Conservation (phyloP, 179 eudicot genomes). For the Pouteria campechiana region DNA sequence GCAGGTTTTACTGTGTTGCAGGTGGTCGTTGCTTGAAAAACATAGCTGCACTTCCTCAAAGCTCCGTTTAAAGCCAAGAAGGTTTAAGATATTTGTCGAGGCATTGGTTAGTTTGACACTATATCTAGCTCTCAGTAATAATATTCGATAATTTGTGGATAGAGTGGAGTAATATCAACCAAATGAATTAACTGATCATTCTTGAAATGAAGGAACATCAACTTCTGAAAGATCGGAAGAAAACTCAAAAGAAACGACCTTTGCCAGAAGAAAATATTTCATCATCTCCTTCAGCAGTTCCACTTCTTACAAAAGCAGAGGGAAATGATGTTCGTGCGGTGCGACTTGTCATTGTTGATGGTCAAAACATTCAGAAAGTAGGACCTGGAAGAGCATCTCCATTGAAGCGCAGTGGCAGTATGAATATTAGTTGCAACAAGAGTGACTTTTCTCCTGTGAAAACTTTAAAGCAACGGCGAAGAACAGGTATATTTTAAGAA, state of each 20-base stretch:
- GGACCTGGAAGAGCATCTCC: slow-evolving; percentile 56
- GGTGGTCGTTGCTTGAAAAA: slow-evolving; percentile 97
- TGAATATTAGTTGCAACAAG: slow-evolving; percentile 42
- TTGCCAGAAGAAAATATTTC: slow-evolving; percentile 50
- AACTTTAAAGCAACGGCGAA: slow-evolving; percentile 49
- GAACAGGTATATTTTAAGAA: slow-evolving; percentile 39
- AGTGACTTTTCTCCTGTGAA: slow-evolving; percentile 38
- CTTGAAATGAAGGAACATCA: slow-evolving; percentile 67
- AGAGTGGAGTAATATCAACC: slow-evolving; percentile 5
- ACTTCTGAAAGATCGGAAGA: slow-evolving; percentile 77
- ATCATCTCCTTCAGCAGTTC: slow-evolving; percentile 19
- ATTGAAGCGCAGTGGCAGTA: slow-evolving; percentile 33
- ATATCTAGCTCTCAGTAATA: not conserved
- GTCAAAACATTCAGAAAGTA: slow-evolving; percentile 44
- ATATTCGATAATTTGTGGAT: too few relatives aligned
- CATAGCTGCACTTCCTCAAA: slow-evolving; percentile 96
- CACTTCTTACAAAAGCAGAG: slow-evolving; percentile 39
- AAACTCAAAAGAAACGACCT: slow-evolving; percentile 45
- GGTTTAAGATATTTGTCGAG: slow-evolving; percentile 81
- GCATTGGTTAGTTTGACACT: slow-evolving; percentile 67
- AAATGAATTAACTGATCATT: slow-evolving; percentile 6
- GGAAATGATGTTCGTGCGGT: slow-evolving; percentile 41
- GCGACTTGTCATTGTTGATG: slow-evolving; percentile 44
- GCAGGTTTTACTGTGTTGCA: slow-evolving; percentile 17
- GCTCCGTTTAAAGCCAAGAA: slow-evolving; percentile 95